These are phyloP conservation scores for Orychophragmus violaceus DNA, from an alignment of 345 rosid genomes.

Conservation along the genomic window DNA sequence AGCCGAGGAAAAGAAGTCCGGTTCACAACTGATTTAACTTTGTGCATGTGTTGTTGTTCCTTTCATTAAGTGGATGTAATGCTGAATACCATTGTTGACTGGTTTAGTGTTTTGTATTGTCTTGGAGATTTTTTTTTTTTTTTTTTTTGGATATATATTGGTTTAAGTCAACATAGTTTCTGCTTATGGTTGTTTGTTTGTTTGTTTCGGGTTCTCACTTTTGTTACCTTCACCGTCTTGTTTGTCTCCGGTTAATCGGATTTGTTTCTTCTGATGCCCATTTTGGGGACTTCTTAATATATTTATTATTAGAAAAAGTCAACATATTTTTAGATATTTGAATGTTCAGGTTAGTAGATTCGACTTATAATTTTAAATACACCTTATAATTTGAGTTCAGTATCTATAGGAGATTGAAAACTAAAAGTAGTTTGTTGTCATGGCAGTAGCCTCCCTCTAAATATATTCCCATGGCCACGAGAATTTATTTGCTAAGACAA, in stretches of 20 bases:
- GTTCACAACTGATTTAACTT: conserved; percentile 24
- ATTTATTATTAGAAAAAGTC: too few species aligned
- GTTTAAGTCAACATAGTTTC: neutral
- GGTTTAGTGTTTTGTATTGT: neutral
- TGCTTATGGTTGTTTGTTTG: too few species aligned
- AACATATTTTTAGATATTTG: neutral
- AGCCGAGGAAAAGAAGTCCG: conserved; percentile 25
- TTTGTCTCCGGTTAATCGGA: too few species aligned
- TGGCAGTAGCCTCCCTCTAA: neutral
- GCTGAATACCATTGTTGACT: conserved; percentile 4
- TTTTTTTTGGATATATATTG: neutral
- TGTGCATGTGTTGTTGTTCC: neutral
- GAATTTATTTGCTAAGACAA: neutral
- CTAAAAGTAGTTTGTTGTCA: neutral
- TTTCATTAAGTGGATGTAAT: conserved; percentile 1
- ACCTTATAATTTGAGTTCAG: neutral
- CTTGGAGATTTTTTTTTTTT: neutral
- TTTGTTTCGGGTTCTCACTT: too few species aligned
- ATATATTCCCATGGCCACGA: neutral
- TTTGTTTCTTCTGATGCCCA: too few species aligned
- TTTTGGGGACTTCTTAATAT: too few species aligned
- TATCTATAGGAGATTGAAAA: neutral
- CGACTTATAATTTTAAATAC: neutral
- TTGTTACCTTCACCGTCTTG: too few species aligned
- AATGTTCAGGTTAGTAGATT: neutral